A percentile compares a stretch with the other conserved stretches of the same genome.
phyloP scores from a whole-genome alignment of 1,139 yeast genomes.

The Zygosaccharomyces sapae region DNA sequence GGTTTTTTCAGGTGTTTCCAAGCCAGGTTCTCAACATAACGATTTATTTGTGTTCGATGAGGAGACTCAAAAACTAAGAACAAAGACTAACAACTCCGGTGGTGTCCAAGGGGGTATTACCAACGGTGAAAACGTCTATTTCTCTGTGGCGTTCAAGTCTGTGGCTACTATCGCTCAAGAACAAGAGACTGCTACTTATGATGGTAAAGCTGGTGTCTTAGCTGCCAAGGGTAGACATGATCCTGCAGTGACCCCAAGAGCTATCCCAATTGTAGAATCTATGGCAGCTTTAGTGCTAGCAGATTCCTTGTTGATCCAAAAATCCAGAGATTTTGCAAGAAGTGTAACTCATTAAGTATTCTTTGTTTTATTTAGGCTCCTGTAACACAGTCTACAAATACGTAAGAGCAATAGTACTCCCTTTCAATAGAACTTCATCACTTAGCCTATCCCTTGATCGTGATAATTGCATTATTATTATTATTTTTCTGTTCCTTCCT shows the following conservation, averaged over 20 bases:
- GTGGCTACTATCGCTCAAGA: constrained; percentile 97
- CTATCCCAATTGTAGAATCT: constrained; percentile 96
- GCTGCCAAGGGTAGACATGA: constrained; percentile 98
- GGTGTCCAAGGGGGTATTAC: constrained; percentile 98
- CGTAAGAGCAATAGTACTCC: background rate
- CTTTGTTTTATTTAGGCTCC: background rate
- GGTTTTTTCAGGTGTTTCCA: constrained; percentile 85
- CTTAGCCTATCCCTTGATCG: too few relatives aligned
- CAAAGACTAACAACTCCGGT: constrained; percentile 88
- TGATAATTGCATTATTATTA: background rate
- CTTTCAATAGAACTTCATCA: background rate
- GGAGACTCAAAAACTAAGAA: constrained; percentile 58
- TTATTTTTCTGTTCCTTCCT: constrained; percentile 1
- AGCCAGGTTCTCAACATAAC: constrained; percentile 92
- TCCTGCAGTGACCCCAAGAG: constrained; percentile 98
- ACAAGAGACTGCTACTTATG: constrained; percentile 82
- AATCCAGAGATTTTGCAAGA: constrained; percentile 59
- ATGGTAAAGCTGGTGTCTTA: constrained; percentile 77
- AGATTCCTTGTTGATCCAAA: constrained; percentile 80
- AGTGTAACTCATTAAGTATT: constrained; percentile 13
- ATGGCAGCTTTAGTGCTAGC: constrained; percentile 93
- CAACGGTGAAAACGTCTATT: constrained; percentile 91
- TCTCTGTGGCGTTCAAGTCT: constrained; percentile 93
- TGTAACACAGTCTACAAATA: background rate
- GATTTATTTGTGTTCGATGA: constrained; percentile 71